phyloP scores from a whole-genome alignment of 352 stramenopile genomes.

The Phytophthora foliorum region DNA sequence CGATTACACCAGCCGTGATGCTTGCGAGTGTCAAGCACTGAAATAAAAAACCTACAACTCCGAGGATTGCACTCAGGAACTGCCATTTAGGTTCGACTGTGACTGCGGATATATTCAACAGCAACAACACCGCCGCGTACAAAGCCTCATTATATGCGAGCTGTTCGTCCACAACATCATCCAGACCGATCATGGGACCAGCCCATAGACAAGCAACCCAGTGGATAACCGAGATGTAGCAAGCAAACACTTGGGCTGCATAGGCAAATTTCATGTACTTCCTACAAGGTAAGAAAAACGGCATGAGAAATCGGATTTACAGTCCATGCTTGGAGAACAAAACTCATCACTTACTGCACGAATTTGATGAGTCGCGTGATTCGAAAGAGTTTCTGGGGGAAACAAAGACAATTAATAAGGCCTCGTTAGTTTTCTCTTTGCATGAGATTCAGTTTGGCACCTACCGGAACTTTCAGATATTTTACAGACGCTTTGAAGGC shows the following conservation, averaged over 20 bases:
- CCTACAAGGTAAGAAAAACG: slow-evolving; percentile 23
- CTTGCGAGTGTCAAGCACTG: slow-evolving; percentile 62
- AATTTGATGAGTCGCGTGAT: slow-evolving; percentile 71
- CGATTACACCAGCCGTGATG: slow-evolving; percentile 59
- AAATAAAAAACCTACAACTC: slow-evolving; percentile 59
- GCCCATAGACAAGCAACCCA: slow-evolving; percentile 71
- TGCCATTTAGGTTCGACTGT: slow-evolving; percentile 47
- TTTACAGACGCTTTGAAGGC: slow-evolving; percentile 73
- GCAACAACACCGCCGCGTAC: slow-evolving; percentile 52
- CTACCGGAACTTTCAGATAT: slow-evolving; percentile 70
- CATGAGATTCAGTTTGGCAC: background rate
- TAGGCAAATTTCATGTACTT: slow-evolving; percentile 79
- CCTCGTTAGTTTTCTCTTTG: background rate
- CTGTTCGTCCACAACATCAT: slow-evolving; percentile 44
- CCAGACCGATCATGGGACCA: slow-evolving; percentile 40
- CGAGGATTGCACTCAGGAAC: slow-evolving; percentile 51
- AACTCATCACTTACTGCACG: slow-evolving; percentile 54
- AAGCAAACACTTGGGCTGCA: slow-evolving; percentile 56
- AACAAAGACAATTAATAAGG: background rate
- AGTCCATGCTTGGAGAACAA: background rate
- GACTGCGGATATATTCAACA: slow-evolving; percentile 63
- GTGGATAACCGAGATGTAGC: slow-evolving; percentile 70
- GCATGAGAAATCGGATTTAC: background rate
- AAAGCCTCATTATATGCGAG: slow-evolving; percentile 60
- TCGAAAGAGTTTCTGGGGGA: slow-evolving; percentile 68